Base-by-base conservation (phyloP, 352 stramenopile species). In the Phytophthora fragariaefolia region DNA sequence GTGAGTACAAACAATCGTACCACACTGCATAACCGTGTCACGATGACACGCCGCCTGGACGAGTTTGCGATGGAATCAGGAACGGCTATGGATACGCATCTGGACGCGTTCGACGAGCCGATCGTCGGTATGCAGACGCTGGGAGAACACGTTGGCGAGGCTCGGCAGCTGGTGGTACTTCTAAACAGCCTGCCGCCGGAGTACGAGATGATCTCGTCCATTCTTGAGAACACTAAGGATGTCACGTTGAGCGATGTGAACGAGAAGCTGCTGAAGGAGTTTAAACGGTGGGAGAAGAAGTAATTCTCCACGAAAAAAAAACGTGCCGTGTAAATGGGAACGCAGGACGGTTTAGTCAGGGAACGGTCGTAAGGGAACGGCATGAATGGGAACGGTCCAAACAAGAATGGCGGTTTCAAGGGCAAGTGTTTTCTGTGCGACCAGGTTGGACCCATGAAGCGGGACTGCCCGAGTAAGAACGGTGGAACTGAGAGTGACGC, bases 101-200 rank as follows among this genome's bases (percentile, higher is more conserved):
- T 77, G 22, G 63, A 74, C 58, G 45, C 50, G n/a, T 71, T 77
- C 27, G 53, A 74, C 13, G 58, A 82, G 40, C 51, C 74, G 3
- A 47, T 79, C 0, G 51, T 74, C 1, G 45, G 45, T 15, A 26
- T 81, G n/a, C 54, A 77, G 17, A 63, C 59, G n/a, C 18, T 74
- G 6, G 53, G 52, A 30, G 69, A 74, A n/a, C 13, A 34, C 2
- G 18, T 80, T 0, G 66, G 76, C 22, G 48, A 69, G 20, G 38
- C 60, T 7, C 47, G 63, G 2, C 63, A 80, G 57, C n/a, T 79
- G 0, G 64, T 76, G 0, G 24, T 79, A 1, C 46, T 75, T 22
- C 54, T 76, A 3, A 62, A 63, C 1, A 76, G 71, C 32, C 55
- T 78, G 0, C 57, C 65, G 2, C 6, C 26, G 1, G 68, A 83